A percentile compares a stretch with the other conserved stretches of the same genome.
phyloP scores from a whole-genome alignment of 345 rosid genomes.

The Combretum micranthum region DNA sequence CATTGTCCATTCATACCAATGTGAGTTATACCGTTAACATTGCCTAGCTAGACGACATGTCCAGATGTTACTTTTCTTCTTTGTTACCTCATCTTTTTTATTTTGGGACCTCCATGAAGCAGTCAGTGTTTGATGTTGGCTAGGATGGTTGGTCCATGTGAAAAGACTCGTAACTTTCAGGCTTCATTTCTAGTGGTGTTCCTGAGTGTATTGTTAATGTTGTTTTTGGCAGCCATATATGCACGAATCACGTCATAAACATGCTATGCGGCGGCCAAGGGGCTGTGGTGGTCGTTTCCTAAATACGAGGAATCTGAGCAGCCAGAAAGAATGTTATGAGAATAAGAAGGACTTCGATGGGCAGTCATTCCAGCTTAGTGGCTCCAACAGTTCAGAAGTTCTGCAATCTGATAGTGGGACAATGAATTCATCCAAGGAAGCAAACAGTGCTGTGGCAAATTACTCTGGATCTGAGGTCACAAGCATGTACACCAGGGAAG shows the following conservation, averaged over 20 bases:
- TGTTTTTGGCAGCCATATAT: slow-evolving; percentile 59
- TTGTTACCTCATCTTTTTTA: too few species aligned
- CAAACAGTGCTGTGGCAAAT: slow-evolving; percentile 31
- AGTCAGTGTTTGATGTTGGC: neutral
- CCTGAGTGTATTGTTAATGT: neutral
- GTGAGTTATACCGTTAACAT: too few species aligned
- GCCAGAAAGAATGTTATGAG: slow-evolving; percentile 22
- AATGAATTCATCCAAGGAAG: slow-evolving; percentile 50
- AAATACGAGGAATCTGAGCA: slow-evolving; percentile 38
- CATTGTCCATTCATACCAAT: neutral
- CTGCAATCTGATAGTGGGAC: slow-evolving; percentile 67
- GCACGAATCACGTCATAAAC: slow-evolving; percentile 91
- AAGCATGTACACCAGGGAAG: slow-evolving; percentile 47
- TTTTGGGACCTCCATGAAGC: neutral
- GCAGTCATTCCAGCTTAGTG: slow-evolving; percentile 33
- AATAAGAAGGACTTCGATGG: slow-evolving; percentile 20
- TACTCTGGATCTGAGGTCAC: slow-evolving; percentile 70
- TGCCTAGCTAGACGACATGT: too few species aligned
- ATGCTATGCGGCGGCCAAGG: slow-evolving; percentile 95
- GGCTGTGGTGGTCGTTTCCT: slow-evolving; percentile 96
- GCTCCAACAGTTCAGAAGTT: slow-evolving; percentile 74
- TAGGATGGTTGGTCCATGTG: neutral
- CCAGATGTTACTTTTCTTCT: too few species aligned
- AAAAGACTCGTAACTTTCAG: neutral
- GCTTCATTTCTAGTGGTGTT: neutral